Conservation (phyloP, 495 filamentous ascomycete genomes). For the Podospora pseudocomata region DNA sequence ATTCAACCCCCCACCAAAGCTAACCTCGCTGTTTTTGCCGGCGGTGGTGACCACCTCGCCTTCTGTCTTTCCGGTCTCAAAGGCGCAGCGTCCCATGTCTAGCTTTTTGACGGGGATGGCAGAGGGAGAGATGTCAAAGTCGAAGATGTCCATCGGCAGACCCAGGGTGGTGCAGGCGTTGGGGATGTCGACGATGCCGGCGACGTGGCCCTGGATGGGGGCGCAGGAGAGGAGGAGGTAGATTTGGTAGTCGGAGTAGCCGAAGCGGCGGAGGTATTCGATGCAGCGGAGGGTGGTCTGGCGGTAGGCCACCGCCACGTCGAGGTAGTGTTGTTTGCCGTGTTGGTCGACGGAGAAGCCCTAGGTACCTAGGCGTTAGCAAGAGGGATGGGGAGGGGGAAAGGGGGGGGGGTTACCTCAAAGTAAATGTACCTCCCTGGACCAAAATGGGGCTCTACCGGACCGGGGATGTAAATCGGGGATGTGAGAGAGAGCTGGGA, state of each 20-base stretch:
- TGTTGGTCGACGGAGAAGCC: slow-evolving; percentile 90
- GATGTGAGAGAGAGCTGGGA: slow-evolving; percentile 73
- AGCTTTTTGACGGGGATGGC: slow-evolving; percentile 40
- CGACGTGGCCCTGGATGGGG: slow-evolving; percentile 87
- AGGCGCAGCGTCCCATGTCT: slow-evolving; percentile 78
- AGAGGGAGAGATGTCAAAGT: slow-evolving; percentile 79
- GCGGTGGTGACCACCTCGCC: slow-evolving; percentile 38
- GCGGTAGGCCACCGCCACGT: slow-evolving; percentile 87
- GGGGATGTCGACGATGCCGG: slow-evolving; percentile 86
- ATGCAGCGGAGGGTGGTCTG: slow-evolving; percentile 77
- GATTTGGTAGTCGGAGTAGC: slow-evolving; percentile 73
- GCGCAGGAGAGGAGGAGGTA: slow-evolving; percentile 88
- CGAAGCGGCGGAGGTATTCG: slow-evolving; percentile 83
- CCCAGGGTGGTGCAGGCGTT: slow-evolving; percentile 86
- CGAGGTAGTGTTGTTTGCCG: slow-evolving; percentile 90
- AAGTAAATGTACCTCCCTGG: slow-evolving; percentile 85
- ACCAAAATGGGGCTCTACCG: slow-evolving; percentile 88
- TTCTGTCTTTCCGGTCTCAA: slow-evolving; percentile 49
- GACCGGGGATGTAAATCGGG: slow-evolving; percentile 85
- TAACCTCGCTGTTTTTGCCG: slow-evolving; percentile 45
- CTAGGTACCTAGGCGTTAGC: no score
- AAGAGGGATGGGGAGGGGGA: no score
- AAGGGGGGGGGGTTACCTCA: slow-evolving; percentile 41
- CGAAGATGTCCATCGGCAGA: slow-evolving; percentile 92
- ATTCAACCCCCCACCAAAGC: slow-evolving; percentile 52